phyloP scores from a whole-genome alignment of 2,329 filamentous ascomycete species.

The Geoglossum cookeanum region DNA sequence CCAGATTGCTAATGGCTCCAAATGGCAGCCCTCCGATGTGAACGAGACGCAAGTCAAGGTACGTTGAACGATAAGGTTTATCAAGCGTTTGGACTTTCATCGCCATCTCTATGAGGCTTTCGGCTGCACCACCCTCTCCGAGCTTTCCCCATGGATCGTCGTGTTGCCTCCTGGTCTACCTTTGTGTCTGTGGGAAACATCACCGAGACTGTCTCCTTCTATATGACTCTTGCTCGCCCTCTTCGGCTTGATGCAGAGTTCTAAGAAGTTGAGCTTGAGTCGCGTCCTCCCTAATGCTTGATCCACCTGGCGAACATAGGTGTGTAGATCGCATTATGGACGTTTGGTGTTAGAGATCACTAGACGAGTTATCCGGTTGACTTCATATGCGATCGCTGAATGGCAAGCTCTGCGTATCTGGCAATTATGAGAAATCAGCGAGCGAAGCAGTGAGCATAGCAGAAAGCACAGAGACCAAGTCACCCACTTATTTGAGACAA shows the following conservation, averaged over 20 bases:
- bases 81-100: constrained; percentile 48
- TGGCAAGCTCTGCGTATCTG: constrained; percentile 6
- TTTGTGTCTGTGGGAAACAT: neutral
- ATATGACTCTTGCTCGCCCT: neutral
- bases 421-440: constrained; percentile 24
- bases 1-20: constrained; percentile 26
- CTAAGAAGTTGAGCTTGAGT: neutral
- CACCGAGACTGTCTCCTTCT: constrained; percentile 14
- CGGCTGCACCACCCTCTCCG: constrained; percentile 13
- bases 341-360: constrained; percentile 4
- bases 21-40: constrained; percentile 70
- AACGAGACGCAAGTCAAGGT: constrained; percentile 98
- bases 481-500: neutral
- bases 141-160: constrained; percentile 6
- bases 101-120: constrained; percentile 31
- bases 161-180: constrained; percentile 8
- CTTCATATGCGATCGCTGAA: constrained; percentile 24
- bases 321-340: constrained; percentile 4
- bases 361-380: constrained; percentile 9
- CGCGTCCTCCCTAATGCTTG: neutral
- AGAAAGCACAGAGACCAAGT: constrained; percentile 7
- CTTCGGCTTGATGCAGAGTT: constrained; percentile 4
- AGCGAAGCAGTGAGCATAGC: constrained; percentile 31
- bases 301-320: neutral
- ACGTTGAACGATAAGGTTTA: constrained; percentile 78